Conservation (phyloP, 257 asterid genomes). For the Fraxinus quadrangulata region DNA sequence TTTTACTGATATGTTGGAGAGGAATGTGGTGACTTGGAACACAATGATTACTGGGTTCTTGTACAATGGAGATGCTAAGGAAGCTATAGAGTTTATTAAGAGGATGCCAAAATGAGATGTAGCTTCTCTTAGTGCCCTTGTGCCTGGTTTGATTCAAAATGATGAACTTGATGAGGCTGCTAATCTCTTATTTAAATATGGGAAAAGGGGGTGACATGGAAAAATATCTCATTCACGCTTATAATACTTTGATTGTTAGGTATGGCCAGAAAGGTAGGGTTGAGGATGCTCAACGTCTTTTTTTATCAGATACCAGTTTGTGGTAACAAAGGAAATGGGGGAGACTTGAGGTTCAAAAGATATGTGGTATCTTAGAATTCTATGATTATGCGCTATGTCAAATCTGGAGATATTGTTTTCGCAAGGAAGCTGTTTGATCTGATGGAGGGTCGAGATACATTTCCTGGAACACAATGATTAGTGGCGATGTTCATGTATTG, state of each 20-base stretch:
- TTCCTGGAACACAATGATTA: constrained; percentile 84
- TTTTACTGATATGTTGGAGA: constrained; percentile 55
- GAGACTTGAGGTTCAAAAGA: constrained; percentile 41
- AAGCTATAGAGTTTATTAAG: constrained; percentile 54
- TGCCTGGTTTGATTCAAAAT: no score
- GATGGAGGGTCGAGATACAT: constrained; percentile 57
- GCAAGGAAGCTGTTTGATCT: constrained; percentile 69
- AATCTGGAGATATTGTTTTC: constrained; percentile 55
- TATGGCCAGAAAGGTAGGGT: constrained; percentile 75
- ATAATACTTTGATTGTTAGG: constrained; percentile 81
- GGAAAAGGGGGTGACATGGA: constrained; percentile 25
- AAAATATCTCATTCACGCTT: constrained; percentile 61
- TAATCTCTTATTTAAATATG: constrained; percentile 43
- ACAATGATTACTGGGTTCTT: constrained; percentile 67
- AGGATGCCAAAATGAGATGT: constrained; percentile 52
- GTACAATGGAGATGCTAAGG: constrained; percentile 53
- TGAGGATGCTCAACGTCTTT: constrained; percentile 62
- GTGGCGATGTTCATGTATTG: constrained; percentile 60
- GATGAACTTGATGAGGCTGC: constrained; percentile 39
- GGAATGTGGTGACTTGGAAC: constrained; percentile 81
- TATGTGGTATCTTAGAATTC: constrained; percentile 82
- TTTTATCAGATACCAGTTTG: constrained; percentile 36
- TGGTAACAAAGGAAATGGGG: constrained; percentile 13
- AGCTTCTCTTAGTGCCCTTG: no score
- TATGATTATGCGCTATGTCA: constrained; percentile 80